Evolutionary conservation across 495 filamentous ascomycete genomes (phyloP), one percentile per base, ranked within the genome.

Genomic region (Penicillium malachiteum): DNA sequence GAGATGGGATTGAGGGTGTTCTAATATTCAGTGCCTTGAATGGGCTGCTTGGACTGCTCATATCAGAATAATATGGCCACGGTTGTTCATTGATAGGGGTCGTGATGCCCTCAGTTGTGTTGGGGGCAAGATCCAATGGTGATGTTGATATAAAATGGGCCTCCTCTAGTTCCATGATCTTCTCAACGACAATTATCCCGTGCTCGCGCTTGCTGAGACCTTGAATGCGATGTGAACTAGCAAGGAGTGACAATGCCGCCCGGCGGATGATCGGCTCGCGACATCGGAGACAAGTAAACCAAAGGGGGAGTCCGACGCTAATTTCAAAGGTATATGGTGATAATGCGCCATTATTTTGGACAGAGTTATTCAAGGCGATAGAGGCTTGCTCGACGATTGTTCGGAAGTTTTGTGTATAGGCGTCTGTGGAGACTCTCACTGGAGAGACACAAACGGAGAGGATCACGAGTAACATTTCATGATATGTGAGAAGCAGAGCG

Each of bases 301-400:
- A 72, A 7, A 77, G 60, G 4, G 74, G 71, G 7, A 73, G 42
- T 7, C 66, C 72, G 16, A 72, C 52, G 4, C 66, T 59, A 40
- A 71, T 57, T 14, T 73, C 73, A 55, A 73, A 73, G 14, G 73
- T 73, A 34, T 73, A 74, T 0, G 69, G 69, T n/a, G 67, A 60
- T 30, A 64, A 66, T 3, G 58, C 49, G 30, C 65, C 64, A 44
- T 72, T 58, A 1, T 54, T 35, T 39, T 50, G 46, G 0, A 35
- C 41, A 12, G 60, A 65, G 5, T 43, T 33, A 14, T 59, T 37
- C 1, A 73, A 51, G 18, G 52, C 52, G 10, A 63, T 52, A 8
- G 38, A 33, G 9, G 63, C 52, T 10, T 73, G 61, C 12, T 73
- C 65, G 11, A 76, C 50, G 7, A 76, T 71, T 7, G 26, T 57